phyloP scores from a whole-genome alignment of 306 rosid species.

The Psophocarpus tetragonolobus region DNA sequence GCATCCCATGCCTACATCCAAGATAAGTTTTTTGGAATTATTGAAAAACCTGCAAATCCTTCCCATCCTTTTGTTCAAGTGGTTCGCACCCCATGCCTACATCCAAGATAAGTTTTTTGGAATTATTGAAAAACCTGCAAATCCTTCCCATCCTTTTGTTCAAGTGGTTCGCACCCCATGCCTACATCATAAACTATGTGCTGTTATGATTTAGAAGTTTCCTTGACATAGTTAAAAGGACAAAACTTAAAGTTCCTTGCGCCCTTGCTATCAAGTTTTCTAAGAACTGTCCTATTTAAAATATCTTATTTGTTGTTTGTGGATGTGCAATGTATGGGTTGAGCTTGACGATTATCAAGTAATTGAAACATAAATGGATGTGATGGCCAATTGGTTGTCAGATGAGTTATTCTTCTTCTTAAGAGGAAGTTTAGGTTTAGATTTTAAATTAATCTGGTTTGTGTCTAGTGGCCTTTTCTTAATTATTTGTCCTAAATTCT shows the following conservation, averaged over 20 bases:
- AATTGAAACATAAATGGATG: not conserved
- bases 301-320: not conserved
- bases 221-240: not conserved
- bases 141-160: no score
- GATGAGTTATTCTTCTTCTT: not conserved
- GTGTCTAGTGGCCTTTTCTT: conserved; percentile 4
- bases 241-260: not conserved
- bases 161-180: no score
- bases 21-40: no score
- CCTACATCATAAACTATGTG: no score
- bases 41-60: no score
- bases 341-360: not conserved
- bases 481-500: not conserved
- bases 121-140: no score
- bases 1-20: no score
- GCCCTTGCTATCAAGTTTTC: not conserved
- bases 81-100: no score
- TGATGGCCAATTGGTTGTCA: not conserved
- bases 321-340: not conserved
- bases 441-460: not conserved
- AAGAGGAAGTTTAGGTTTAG: conserved; percentile 2
- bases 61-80: no score
- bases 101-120: no score
- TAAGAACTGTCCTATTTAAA: not conserved
- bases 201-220: not conserved